A percentile compares a stretch with the other conserved stretches of the same genome.
Evolutionary conservation across 768 basidiomycete genomes (phyloP).

Genomic region (Coprinopsis strossmayeri): DNA sequence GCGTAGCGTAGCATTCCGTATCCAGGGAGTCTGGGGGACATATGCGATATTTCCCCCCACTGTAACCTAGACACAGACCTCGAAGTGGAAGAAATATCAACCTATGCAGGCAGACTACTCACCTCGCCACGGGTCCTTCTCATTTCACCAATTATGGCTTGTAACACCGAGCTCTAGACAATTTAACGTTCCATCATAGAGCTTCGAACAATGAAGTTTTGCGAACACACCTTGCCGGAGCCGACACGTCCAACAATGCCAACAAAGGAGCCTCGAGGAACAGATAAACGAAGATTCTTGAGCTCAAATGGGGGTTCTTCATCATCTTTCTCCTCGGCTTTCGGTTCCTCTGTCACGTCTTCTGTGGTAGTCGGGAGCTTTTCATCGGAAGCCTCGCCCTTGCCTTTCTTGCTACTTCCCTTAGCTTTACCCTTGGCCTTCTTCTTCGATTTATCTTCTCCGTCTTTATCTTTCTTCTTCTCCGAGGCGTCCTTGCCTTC

Average conservation of each 20-base stretch:
- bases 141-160: slow-evolving; percentile 64
- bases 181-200: background rate
- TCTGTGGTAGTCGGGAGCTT: background rate
- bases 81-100: background rate
- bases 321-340: background rate
- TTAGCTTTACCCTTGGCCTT: slow-evolving; percentile 15
- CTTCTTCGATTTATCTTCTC: slow-evolving; percentile 8
- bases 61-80: background rate
- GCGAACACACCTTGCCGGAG: slow-evolving; percentile 52
- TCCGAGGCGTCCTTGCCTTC: no score
- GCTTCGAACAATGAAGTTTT: background rate
- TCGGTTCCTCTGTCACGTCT: background rate
- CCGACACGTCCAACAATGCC: slow-evolving; percentile 72
- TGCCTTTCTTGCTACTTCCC: no score
- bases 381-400: background rate
- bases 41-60: slow-evolving; percentile 43
- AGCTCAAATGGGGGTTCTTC: slow-evolving; percentile 46
- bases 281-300: slow-evolving; percentile 34
- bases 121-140: slow-evolving; percentile 51
- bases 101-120: slow-evolving; percentile 3
- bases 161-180: slow-evolving; percentile 46
- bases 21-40: slow-evolving; percentile 59
- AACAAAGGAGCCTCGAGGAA: slow-evolving; percentile 54
- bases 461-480: slow-evolving; percentile 3
- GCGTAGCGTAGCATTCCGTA: slow-evolving; percentile 59